These are phyloP conservation scores for Plectosphaerella sp. DNA, from an alignment of 2,329 filamentous ascomycete species.

Conservation along the genomic window DNA sequence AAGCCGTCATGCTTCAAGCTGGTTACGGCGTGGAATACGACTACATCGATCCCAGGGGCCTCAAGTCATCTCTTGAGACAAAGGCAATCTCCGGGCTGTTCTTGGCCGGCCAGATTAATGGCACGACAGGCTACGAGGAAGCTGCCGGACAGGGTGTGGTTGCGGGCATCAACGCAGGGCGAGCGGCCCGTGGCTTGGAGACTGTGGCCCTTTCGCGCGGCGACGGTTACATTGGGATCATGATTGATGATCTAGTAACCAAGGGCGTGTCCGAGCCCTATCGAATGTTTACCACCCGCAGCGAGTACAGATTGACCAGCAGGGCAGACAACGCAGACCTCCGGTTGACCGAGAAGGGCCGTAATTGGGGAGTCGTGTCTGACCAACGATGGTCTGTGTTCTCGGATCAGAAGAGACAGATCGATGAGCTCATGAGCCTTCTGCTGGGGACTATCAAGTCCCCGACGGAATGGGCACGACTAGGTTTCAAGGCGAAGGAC, in stretches of 20 bases:
- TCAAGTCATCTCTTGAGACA: constrained; percentile 88
- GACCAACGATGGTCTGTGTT: constrained; percentile 73
- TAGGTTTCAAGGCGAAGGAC: constrained; percentile 64
- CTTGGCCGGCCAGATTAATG: constrained; percentile 95
- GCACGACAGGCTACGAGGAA: constrained; percentile 97
- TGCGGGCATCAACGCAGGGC: constrained; percentile 89
- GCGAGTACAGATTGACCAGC: constrained; percentile 89
- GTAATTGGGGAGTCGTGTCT: constrained; percentile 71
- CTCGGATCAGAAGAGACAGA: constrained; percentile 59
- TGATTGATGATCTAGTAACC: constrained; percentile 96
- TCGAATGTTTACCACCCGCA: constrained; percentile 95
- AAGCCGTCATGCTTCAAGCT: constrained; percentile 86
- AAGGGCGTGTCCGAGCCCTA: constrained; percentile 97
- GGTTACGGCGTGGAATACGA: constrained; percentile 98
- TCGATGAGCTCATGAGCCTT: constrained; percentile 58
- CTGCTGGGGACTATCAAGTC: constrained; percentile 57
- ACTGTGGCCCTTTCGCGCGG: constrained; percentile 69
- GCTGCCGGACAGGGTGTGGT: constrained; percentile 90
- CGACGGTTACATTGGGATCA: constrained; percentile 95
- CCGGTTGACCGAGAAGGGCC: constrained; percentile 75
- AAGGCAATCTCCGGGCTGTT: constrained; percentile 87
- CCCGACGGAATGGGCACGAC: constrained; percentile 61
- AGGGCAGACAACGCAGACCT: constrained; percentile 92
- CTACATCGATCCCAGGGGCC: constrained; percentile 88
- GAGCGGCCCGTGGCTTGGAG: constrained; percentile 63